Base-by-base conservation (phyloP, 441 rosid genomes). In the Erysimum pusillum region DNA sequence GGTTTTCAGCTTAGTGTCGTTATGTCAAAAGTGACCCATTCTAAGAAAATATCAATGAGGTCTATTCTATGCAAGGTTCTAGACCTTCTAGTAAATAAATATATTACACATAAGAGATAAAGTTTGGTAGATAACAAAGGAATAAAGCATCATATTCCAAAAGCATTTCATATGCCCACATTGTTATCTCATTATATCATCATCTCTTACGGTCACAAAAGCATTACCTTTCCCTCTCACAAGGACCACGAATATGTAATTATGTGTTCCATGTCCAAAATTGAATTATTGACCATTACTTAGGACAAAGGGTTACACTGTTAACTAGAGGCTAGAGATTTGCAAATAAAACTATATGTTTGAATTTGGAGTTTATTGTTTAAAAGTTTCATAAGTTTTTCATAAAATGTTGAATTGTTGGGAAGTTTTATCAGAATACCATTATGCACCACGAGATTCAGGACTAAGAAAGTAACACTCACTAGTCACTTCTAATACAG, bases 1-100 rank as follows among this genome's bases (percentile, higher is more conserved):
- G 60, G 60, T 76, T 76, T 76, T 63, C 71, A 71, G 11, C 48
- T 57, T 48, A 3, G 15, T 77, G 68, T 77, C 80, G 61, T 77
- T 63, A 38, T 57, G 31, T 39, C 76, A 14, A 71, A 77, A 57
- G 12, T 38, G 62, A 42, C 51, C 62, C 39, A 38, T 31, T 77
- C 67, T 14, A 48, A 45, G 41, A 38, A 76, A 71, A 77, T 77
- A 78, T 67, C 81, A 73, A 36, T 13, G 63, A 52, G 70, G 78
- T 61, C 67, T 73, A 73, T 73, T 67, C 81, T 78, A 31, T 78
- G 78, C 56, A 67, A 67, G 65, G 74, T 78, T 78, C 57, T 71
- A 56, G 41, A 71, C 59, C 65, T 76, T 52, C 34, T 45, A 63
- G 31, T 70, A 13, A 63, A 53, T 35, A 15, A 5, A 44, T 12